Evolutionary conservation across 257 asterid genomes (phyloP).

Genomic region (Buddleja alternifolia): DNA sequence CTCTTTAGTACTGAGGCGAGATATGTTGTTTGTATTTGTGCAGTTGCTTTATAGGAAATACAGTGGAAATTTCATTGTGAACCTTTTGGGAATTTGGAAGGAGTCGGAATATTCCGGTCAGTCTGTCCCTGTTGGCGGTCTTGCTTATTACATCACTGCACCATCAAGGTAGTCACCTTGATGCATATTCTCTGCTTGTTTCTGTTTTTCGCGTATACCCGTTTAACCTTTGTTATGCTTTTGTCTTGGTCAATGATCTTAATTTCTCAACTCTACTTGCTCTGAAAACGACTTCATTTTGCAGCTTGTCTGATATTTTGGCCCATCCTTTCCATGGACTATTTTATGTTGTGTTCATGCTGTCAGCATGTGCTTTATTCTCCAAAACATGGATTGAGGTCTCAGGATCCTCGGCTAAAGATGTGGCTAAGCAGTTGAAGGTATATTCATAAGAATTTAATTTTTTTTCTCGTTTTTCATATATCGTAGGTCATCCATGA

Average conservation of each 20-base stretch:
- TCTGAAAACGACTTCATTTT: constrained; percentile 1
- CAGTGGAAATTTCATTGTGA: constrained; percentile 40
- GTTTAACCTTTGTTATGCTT: neutral
- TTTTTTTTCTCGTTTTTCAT: neutral
- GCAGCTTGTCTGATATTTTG: constrained; percentile 39
- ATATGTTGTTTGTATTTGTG: constrained; percentile 10
- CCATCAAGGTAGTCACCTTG: constrained; percentile 36
- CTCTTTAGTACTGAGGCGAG: neutral
- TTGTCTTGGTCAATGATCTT: neutral
- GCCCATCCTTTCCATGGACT: constrained; percentile 33
- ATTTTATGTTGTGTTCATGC: constrained; percentile 32
- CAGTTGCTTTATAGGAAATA: constrained; percentile 40
- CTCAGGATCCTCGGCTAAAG: constrained; percentile 35
- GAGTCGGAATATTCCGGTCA: constrained; percentile 46
- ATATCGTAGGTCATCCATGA: neutral
- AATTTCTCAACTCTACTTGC: neutral
- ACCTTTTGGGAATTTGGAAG: constrained; percentile 44
- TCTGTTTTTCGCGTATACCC: neutral
- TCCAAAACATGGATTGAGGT: constrained; percentile 39
- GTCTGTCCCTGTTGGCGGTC: constrained; percentile 43
- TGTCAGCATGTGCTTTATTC: constrained; percentile 38
- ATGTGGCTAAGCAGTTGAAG: constrained; percentile 36
- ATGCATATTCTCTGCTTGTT: neutral
- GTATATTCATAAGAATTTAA: constrained; percentile 18
- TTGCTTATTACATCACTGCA: constrained; percentile 43